Base-by-base conservation (phyloP, 176 grass and related monocot genomes). In the Olyra latifolia region DNA sequence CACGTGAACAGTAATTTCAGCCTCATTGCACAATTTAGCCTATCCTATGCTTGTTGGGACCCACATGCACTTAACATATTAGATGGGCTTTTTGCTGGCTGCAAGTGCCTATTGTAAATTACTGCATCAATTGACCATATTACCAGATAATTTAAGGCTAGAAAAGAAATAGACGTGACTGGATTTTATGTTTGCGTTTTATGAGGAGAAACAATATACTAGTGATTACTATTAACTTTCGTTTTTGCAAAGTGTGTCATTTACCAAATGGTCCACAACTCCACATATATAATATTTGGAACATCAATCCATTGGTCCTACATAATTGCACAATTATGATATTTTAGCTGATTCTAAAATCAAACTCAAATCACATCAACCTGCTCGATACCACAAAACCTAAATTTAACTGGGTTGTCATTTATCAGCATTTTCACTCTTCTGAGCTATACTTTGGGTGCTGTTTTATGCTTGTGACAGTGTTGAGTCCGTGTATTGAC, bases 151-250 rank as follows among this genome's bases (percentile, higher is more conserved):
- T 25, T 27, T 1, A 46, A 77, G 44, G 16, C 22, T 81, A 41
- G 28, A 73, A 80, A 66, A 74, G 27, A 79, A 66, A 24, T 10
- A 56, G 29, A 60, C 24, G 11, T 68, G 56, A 5, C 4, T 62
- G 40, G 9, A 61, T 19, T 61, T 20, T 27, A 53, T 12, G 44
- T 45, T 44, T 76, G 40, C 55, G 20, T 60, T 76, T 24, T 76
- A 10, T 5, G 55, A 14, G 55, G 42, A 61, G 47, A 14, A 22
- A 38, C 28, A 41, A 40, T 20, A 13, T 74, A 42, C 27, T 47
- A 59, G 27, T 28, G 20, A 66, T 40, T 46, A 13, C 27, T 74
- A 48, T 60, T 9, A 60, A 28, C 61, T 86, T 81, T 75, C 46
- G 69, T 74, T n/a, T 75, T 75, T 74, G 50, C 30, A 75, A 47